phyloP scores from a whole-genome alignment of 2,329 filamentous ascomycete species.

The Arthroderma sp. region DNA sequence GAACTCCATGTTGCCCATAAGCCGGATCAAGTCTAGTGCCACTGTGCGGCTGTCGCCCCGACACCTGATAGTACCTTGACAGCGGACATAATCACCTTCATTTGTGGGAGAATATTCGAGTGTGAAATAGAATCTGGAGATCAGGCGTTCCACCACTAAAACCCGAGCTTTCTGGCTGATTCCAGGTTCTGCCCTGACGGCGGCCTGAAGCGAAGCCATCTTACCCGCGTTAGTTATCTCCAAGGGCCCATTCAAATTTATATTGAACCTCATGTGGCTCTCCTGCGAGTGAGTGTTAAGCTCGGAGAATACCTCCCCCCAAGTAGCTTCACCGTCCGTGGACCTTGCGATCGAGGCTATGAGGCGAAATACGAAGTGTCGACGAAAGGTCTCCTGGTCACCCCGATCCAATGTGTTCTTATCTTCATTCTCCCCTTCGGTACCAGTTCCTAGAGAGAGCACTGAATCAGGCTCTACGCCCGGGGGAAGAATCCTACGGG shows the following conservation, averaged over 20 bases:
- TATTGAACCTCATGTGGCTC: not conserved
- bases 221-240: not conserved
- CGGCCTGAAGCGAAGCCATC: not conserved
- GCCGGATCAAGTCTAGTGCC: not conserved
- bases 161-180: not conserved
- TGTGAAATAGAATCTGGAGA: not conserved
- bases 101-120: not conserved
- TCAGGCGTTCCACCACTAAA: not conserved
- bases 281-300: not conserved
- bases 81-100: not conserved
- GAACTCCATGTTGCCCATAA: not conserved
- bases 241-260: not conserved
- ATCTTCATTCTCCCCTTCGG: too few species aligned
- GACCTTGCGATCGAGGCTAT: too few species aligned
- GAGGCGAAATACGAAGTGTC: too few species aligned
- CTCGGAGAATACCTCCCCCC: not conserved
- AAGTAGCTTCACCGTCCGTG: not conserved
- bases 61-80: not conserved
- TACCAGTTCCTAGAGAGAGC: too few species aligned
- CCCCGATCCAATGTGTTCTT: too few species aligned
- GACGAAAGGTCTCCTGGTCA: too few species aligned
- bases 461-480: too few species aligned
- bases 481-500: too few species aligned
- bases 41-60: not conserved
- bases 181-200: not conserved